Evolutionary conservation across 345 rosid genomes (phyloP).

Genomic region (Alliaria petiolata): DNA sequence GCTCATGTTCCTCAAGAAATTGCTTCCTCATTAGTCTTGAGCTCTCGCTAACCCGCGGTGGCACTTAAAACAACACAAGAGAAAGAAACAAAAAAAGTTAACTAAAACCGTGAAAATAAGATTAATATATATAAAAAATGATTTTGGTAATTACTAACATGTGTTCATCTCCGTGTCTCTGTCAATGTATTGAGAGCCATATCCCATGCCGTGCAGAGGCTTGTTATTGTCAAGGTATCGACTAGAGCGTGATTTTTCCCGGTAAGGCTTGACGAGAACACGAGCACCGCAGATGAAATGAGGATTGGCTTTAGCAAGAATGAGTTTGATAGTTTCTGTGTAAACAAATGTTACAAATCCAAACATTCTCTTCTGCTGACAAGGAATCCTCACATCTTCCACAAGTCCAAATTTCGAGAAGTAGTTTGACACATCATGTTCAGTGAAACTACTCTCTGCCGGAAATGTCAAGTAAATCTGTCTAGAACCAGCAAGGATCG

Average conservation of each 20-base stretch:
- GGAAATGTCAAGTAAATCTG: conserved; percentile 98
- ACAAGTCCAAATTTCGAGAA: conserved; percentile 84
- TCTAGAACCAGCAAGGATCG: conserved; percentile 58
- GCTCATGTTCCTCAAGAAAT: conserved; percentile 20
- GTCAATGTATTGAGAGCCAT: conserved; percentile 43
- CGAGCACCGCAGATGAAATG: conserved; percentile 93
- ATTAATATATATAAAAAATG: neutral
- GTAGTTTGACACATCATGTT: conserved; percentile 80
- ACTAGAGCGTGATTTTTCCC: conserved; percentile 73
- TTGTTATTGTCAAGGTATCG: conserved; percentile 62
- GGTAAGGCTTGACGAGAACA: conserved; percentile 93
- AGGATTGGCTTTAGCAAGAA: conserved; percentile 85
- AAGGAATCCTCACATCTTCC: conserved; percentile 94
- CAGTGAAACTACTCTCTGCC: conserved; percentile 82
- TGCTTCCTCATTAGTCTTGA: conserved; percentile 46
- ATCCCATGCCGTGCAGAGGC: conserved; percentile 42
- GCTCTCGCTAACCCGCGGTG: conserved; percentile 36
- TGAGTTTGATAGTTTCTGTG: conserved; percentile 63
- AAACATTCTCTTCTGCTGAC: conserved; percentile 92
- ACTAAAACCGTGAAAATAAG: conserved; percentile 6
- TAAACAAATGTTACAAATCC: conserved; percentile 85
- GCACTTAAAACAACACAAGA: conserved; percentile 33
- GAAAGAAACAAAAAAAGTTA: neutral
- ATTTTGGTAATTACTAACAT: conserved; percentile 31
- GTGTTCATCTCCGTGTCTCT: conserved; percentile 63